Conservation (phyloP, 2,329 filamentous ascomycete genomes). For the Zasmidium angulare region DNA sequence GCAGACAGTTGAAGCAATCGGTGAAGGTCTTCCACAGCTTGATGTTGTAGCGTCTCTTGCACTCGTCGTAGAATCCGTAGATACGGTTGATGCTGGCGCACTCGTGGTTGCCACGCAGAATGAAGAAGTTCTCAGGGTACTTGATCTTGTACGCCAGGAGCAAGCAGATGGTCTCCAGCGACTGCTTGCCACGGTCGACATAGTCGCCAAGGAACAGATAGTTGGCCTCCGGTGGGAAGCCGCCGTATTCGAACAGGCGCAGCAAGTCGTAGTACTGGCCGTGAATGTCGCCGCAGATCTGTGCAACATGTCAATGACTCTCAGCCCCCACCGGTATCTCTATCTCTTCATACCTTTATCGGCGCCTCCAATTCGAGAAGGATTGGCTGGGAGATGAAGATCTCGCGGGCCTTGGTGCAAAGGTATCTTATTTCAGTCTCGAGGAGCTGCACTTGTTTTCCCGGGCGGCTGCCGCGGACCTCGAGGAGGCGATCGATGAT, state of each 20-base stretch:
- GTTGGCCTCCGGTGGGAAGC: slow-evolving; percentile 97
- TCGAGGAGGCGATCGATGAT: slow-evolving; percentile 98
- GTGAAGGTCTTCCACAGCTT: slow-evolving; percentile 99
- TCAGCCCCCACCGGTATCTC: neutral
- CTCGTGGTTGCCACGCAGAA: slow-evolving; percentile 97
- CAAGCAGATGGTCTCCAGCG: slow-evolving; percentile 95
- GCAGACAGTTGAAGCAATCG: slow-evolving; percentile 98
- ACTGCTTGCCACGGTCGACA: slow-evolving; percentile 98
- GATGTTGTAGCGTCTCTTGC: slow-evolving; percentile 98
- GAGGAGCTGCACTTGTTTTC: slow-evolving; percentile 96
- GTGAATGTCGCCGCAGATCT: slow-evolving; percentile 99
- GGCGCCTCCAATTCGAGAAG: slow-evolving; percentile 95
- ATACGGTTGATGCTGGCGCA: slow-evolving; percentile 98
- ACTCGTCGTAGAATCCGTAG: slow-evolving; percentile 99
- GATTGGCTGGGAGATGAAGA: slow-evolving; percentile 99
- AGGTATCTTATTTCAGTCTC: slow-evolving; percentile 96
- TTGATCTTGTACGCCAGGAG: slow-evolving; percentile 99
- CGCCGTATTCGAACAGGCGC: slow-evolving; percentile 95
- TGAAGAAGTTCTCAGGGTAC: slow-evolving; percentile 99
- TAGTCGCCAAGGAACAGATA: slow-evolving; percentile 99
- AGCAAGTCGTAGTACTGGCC: slow-evolving; percentile 98
- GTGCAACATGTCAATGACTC: slow-evolving; percentile 21
- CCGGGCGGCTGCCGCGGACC: slow-evolving; percentile 94
- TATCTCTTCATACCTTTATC: slow-evolving; percentile 76
- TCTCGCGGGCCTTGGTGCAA: slow-evolving; percentile 97